These are phyloP conservation scores for Whalleya microplaca DNA, from an alignment of 2,329 filamentous ascomycete genomes.

Conservation along the genomic window DNA sequence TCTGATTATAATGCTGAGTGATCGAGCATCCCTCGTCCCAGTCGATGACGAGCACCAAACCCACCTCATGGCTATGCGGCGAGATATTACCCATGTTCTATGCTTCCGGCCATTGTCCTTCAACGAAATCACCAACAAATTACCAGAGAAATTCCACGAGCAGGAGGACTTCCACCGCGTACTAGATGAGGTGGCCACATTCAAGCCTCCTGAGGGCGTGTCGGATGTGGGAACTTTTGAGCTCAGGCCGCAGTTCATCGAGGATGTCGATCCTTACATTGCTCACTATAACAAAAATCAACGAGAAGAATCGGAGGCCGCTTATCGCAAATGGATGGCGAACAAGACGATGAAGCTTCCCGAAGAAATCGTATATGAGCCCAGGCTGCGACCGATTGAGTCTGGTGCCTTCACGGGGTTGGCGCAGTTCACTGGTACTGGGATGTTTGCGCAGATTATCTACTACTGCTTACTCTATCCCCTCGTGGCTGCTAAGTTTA, in stretches of 20 bases:
- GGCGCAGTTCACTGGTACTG: constrained; percentile 78
- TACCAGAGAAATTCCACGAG: constrained; percentile 89
- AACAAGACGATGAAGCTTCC: constrained; percentile 81
- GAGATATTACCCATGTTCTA: constrained; percentile 89
- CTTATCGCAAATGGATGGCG: constrained; percentile 85
- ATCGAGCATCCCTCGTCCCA: constrained; percentile 79
- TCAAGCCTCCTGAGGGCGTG: constrained; percentile 86
- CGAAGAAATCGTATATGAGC: constrained; percentile 90
- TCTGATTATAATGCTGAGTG: constrained; percentile 86
- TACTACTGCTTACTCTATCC: constrained; percentile 87
- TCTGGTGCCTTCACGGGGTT: constrained; percentile 79
- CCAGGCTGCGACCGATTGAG: constrained; percentile 75
- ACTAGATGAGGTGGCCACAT: constrained; percentile 84
- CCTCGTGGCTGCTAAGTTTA: constrained; percentile 68
- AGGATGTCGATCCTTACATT: constrained; percentile 92
- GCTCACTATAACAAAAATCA: constrained; percentile 97
- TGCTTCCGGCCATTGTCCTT: constrained; percentile 97
- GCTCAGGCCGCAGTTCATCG: constrained; percentile 81
- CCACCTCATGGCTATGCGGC: constrained; percentile 73
- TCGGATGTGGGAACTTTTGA: constrained; percentile 95
- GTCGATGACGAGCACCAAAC: constrained; percentile 67
- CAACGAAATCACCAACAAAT: constrained; percentile 83
- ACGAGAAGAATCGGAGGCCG: constrained; percentile 88
- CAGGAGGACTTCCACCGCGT: constrained; percentile 85
- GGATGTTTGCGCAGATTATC: constrained; percentile 86